phyloP scores from a whole-genome alignment of 2,329 filamentous ascomycete genomes.

The Aureobasidium melanogenum region DNA sequence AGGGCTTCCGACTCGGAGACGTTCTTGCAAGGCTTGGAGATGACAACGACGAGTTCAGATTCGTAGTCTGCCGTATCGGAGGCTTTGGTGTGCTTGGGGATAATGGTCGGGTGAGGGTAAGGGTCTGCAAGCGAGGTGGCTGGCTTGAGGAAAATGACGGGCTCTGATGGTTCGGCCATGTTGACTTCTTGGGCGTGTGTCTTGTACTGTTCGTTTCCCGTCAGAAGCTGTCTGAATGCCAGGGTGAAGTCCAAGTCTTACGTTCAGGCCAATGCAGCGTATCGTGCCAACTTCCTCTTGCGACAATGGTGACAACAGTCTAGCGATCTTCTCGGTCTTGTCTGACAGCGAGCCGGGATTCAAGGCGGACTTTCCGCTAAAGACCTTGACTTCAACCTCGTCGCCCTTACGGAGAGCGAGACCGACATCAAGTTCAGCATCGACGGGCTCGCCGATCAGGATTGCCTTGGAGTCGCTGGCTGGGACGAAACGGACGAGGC shows the following conservation, averaged over 20 bases:
- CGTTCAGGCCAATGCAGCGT: conserved; percentile 51
- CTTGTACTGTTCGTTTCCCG: conserved; percentile 30
- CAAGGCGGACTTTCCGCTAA: conserved; percentile 51
- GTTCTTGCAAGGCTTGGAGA: conserved; percentile 45
- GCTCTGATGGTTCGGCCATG: conserved; percentile 44
- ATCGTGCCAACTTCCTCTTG: conserved; percentile 46
- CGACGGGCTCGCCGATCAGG: conserved; percentile 19
- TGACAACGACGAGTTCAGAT: conserved; percentile 49
- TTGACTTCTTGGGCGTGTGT: conserved; percentile 44
- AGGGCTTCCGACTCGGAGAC: conserved; percentile 48
- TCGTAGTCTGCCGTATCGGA: conserved; percentile 52
- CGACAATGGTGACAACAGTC: conserved; percentile 43
- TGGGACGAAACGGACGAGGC: conserved; percentile 16
- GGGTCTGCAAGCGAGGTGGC: conserved; percentile 46
- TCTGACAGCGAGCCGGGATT: conserved; percentile 45
- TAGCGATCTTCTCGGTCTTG: conserved; percentile 35
- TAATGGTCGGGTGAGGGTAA: conserved; percentile 40
- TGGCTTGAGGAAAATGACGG: conserved; percentile 50
- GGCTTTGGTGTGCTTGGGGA: conserved; percentile 45
- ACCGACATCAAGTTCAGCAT: conserved; percentile 48
- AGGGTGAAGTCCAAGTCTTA: conserved; percentile 19
- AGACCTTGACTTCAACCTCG: conserved; percentile 48
- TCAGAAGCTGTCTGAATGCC: neutral
- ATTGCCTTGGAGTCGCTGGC: conserved; percentile 15
- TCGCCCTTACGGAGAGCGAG: conserved; percentile 46